Evolutionary conservation across 305 asterid genomes (phyloP).

Genomic region (Solanum hybrid): DNA sequence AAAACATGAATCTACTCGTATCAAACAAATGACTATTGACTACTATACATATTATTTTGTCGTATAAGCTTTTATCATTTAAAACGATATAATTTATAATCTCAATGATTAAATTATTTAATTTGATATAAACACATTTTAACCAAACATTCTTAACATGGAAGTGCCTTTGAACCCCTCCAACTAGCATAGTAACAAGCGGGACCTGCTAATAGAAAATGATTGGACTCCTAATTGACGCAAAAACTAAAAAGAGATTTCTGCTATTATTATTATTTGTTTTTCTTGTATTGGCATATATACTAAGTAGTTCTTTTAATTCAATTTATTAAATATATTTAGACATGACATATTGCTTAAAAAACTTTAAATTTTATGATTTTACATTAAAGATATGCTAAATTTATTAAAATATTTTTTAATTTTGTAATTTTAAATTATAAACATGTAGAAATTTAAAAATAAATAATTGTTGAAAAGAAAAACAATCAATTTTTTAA

Average conservation of each 20-base stretch:
- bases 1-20: no score
- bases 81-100: neutral
- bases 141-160: neutral
- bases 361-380: accelerated
- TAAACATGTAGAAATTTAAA: no score
- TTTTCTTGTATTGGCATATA: neutral
- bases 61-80: neutral
- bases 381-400: no score
- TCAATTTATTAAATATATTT: neutral
- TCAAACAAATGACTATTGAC: neutral
- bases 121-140: neutral
- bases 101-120: neutral
- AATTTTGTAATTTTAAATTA: no score
- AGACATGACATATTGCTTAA: no score
- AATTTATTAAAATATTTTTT: no score
- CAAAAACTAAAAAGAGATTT: neutral
- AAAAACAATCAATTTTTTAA: neutral
- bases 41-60: neutral
- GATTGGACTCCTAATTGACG: neutral
- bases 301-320: neutral
- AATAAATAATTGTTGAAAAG: no score
- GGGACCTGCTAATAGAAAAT: neutral
- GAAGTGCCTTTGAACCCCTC: neutral
- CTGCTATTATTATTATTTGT: neutral
- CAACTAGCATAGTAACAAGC: neutral